Evolutionary conservation across 129 eudicot species (phyloP).

Genomic region (Flaveria linearis): DNA sequence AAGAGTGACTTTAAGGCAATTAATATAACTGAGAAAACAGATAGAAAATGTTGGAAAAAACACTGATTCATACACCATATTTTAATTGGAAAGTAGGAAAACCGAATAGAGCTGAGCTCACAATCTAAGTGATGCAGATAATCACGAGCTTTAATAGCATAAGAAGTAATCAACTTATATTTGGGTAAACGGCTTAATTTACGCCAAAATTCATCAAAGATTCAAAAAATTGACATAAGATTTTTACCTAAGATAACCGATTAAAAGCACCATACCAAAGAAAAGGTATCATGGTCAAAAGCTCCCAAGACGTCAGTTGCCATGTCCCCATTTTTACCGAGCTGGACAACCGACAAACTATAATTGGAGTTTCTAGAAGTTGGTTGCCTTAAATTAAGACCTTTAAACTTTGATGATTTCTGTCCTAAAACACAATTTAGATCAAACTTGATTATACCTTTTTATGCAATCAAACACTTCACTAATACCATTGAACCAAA

Average conservation of each 20-base stretch:
- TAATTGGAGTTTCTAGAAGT: neutral
- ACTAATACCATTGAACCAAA: neutral
- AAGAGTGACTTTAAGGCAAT: neutral
- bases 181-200: neutral
- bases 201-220: neutral
- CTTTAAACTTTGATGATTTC: neutral
- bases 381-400: neutral
- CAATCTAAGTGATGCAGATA: neutral
- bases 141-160: neutral
- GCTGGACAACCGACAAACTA: neutral
- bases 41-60: conserved; percentile 7
- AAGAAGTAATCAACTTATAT: neutral
- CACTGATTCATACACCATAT: neutral
- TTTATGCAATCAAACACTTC: neutral
- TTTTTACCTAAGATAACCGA: neutral
- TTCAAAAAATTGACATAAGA: neutral
- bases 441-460: neutral
- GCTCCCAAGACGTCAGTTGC: neutral
- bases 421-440: neutral
- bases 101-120: neutral
- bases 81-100: neutral
- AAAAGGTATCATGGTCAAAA: neutral
- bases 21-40: neutral
- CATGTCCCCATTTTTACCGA: neutral
- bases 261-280: neutral